Evolutionary conservation across 257 asterid genomes (phyloP).

Genomic region (Echites panduratus): DNA sequence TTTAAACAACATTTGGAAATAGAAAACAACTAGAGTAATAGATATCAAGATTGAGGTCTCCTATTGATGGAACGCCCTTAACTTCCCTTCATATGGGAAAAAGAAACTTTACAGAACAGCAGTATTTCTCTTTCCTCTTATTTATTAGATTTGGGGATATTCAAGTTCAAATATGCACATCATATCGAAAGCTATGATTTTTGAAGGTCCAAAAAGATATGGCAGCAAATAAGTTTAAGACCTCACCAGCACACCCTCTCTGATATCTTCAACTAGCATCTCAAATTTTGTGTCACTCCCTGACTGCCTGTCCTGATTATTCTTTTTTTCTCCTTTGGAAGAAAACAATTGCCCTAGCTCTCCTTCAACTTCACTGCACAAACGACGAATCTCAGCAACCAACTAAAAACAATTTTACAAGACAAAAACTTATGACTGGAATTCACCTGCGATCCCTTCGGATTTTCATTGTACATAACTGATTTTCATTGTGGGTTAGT

Average conservation of each 20-base stretch:
- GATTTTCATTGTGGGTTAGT: slow-evolving; percentile 83
- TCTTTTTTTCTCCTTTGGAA: slow-evolving; percentile 56
- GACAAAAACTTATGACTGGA: slow-evolving; percentile 15
- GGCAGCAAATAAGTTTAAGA: slow-evolving; percentile 8
- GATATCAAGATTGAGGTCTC: neutral
- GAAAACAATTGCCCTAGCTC: slow-evolving; percentile 83
- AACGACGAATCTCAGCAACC: slow-evolving; percentile 17
- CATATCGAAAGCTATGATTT: neutral
- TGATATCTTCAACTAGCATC: slow-evolving; percentile 91
- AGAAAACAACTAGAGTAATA: neutral
- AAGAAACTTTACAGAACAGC: neutral
- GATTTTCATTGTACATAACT: slow-evolving; percentile 89
- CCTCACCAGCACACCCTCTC: slow-evolving; percentile 89
- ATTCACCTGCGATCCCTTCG: slow-evolving; percentile 70
- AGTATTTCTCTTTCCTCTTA: neutral
- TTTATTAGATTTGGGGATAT: neutral
- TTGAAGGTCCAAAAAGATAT: neutral
- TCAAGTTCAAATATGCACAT: neutral
- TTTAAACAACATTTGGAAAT: neutral
- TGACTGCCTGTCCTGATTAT: slow-evolving; percentile 56
- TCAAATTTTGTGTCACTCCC: slow-evolving; percentile 56
- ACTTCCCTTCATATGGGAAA: neutral
- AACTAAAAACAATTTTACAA: neutral
- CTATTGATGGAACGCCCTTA: neutral
- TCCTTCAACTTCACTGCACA: slow-evolving; percentile 77